Evolutionary conservation across 352 stramenopile genomes (phyloP), one percentile per base, ranked within the genome.

Genomic region (Globisporangium cederbergense): DNA sequence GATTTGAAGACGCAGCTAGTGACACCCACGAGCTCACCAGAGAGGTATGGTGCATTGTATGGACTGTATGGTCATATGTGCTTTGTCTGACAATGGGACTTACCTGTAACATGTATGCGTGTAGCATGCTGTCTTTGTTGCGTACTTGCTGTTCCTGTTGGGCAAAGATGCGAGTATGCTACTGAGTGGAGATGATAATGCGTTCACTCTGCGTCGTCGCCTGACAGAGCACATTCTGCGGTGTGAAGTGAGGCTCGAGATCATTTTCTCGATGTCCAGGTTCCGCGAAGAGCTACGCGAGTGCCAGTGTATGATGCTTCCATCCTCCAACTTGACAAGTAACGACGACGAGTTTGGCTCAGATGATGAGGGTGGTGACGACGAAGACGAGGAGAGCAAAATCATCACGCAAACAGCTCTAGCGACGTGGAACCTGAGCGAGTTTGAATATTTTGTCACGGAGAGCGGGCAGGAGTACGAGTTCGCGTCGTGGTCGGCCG

Each of bases 401-500:
- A 65, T 78, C 73, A 74, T 90, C 16, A 57, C 71, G 2, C 59
- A 75, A 6, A 47, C 64, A 50, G 60, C 81, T 8, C 59, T 71
- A 2, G 42, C 63, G 4, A 32, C 43, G 18, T 86, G 68, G 60
- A 70, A 76, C 0, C 63, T 89, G 34, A 50, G 42, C 4, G 64
- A 56, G 1, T 88, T 76, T 56, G 61, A 70, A 42, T 89, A 90
- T 53, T 91, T 91, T 28, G 22, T 89, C 10, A 72, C 68, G 32
- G 69, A 71, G 4, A 73, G 58, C 8, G 70, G 72, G 0, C 83
- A 90, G 11, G 81, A 89, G 53, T 78, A 86, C 38, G 58, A 64
- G 10, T 91, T 91, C 64, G 62, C 79, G 5, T 69, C 82, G 25
- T 93, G 84, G 84, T 88, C 82, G 2, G 60, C 69, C 14, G 60